These are phyloP conservation scores for Trichoderma atrobrunneum DNA, from an alignment of 2,329 filamentous ascomycete species.

Conservation along the genomic window DNA sequence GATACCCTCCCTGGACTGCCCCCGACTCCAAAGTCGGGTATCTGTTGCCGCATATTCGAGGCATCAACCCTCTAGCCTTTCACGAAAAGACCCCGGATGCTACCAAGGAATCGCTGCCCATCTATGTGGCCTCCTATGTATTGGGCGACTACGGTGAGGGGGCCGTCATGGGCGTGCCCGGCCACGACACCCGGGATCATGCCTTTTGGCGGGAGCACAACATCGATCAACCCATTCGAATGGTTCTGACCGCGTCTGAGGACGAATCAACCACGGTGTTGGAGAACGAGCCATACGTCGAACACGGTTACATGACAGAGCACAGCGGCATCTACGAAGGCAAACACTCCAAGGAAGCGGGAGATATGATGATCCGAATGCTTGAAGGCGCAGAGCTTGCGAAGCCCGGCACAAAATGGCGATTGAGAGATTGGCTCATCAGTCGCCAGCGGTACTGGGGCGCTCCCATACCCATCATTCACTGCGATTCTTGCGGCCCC, in stretches of 20 bases:
- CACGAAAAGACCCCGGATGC: slow-evolving; percentile 49
- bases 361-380: slow-evolving; percentile 56
- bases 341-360: slow-evolving; percentile 61
- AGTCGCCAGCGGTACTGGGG: slow-evolving; percentile 94
- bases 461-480: slow-evolving; percentile 82
- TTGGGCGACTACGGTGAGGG: slow-evolving; percentile 82
- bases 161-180: slow-evolving; percentile 89
- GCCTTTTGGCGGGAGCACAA: slow-evolving; percentile 76
- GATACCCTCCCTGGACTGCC: slow-evolving; percentile 57
- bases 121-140: slow-evolving; percentile 83
- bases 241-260: slow-evolving; percentile 57
- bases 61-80: slow-evolving; percentile 63
- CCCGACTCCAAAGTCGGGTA: slow-evolving; percentile 64
- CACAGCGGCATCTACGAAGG: slow-evolving; percentile 64
- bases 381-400: slow-evolving; percentile 58
- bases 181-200: slow-evolving; percentile 75
- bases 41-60: slow-evolving; percentile 58
- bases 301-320: slow-evolving; percentile 65
- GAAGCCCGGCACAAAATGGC: slow-evolving; percentile 68
- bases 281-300: slow-evolving; percentile 55
- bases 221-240: slow-evolving; percentile 55
- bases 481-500: slow-evolving; percentile 72
- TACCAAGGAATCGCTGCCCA: slow-evolving; percentile 59
- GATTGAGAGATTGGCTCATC: slow-evolving; percentile 83
- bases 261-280: slow-evolving; percentile 46